Evolutionary conservation across 2,329 filamentous ascomycete species (phyloP).

Genomic region (Ramularia endophylla): DNA sequence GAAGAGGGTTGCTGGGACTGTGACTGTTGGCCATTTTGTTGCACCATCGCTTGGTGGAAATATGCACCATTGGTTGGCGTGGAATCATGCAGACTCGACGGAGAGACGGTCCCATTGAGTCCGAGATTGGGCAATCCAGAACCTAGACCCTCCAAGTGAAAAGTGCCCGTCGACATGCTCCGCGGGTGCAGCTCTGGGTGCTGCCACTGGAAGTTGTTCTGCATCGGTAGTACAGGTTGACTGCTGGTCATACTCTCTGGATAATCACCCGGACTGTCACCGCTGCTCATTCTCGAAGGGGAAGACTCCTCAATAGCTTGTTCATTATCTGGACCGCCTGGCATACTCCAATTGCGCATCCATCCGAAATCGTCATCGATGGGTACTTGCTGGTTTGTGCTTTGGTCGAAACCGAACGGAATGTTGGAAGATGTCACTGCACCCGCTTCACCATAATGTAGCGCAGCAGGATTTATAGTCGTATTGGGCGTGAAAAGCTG

Average conservation of each 20-base stretch:
- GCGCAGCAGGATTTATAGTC: conserved; percentile 59
- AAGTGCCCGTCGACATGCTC: conserved; percentile 56
- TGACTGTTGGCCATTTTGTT: conserved; percentile 35
- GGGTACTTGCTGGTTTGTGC: conserved; percentile 49
- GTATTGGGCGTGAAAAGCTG: conserved; percentile 60
- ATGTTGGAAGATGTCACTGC: conserved; percentile 18
- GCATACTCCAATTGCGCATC: conserved; percentile 74
- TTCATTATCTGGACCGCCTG: conserved; percentile 58
- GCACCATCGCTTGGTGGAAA: conserved; percentile 63
- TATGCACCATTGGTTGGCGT: conserved; percentile 63
- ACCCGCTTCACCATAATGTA: conserved; percentile 71
- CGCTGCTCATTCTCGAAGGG: conserved; percentile 93
- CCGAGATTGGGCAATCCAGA: conserved; percentile 71
- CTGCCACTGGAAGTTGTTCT: conserved; percentile 50
- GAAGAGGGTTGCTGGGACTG: conserved; percentile 15
- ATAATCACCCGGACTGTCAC: conserved; percentile 82
- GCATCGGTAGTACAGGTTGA: conserved; percentile 21
- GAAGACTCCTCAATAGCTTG: conserved; percentile 87
- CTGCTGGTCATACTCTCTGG: conserved; percentile 90
- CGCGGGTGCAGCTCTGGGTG: conserved; percentile 61
- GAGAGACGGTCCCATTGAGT: conserved; percentile 67
- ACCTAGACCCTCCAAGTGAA: conserved; percentile 67
- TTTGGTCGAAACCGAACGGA: conserved; percentile 40
- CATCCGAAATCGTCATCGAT: conserved; percentile 78
- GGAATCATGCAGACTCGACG: conserved; percentile 67